Percentiles rank a stretch among this genome's conserved stretches.
Evolutionary conservation across 169 alveolate genomes (phyloP).

Genomic region (Babesia ovis): DNA sequence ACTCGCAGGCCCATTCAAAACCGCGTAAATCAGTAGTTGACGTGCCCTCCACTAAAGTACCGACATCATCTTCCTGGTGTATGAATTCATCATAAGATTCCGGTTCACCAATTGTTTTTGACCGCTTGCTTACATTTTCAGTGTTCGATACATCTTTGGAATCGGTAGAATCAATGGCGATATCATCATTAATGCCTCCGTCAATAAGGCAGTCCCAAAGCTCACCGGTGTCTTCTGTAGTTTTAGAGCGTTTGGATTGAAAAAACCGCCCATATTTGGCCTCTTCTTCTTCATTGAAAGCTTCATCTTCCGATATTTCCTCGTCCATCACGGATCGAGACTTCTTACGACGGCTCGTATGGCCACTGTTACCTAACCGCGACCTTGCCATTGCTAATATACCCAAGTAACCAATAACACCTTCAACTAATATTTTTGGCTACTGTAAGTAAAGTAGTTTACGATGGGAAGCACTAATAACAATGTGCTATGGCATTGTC

Average conservation of each 20-base stretch:
- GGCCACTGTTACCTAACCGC: neutral
- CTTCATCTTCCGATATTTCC: conserved; percentile 62
- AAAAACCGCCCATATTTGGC: conserved; percentile 41
- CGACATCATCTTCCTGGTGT: conserved; percentile 49
- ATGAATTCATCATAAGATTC: conserved; percentile 2
- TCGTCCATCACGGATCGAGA: conserved; percentile 16
- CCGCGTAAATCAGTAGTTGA: neutral
- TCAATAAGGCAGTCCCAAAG: conserved; percentile 57
- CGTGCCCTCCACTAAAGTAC: conserved; percentile 17
- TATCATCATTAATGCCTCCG: neutral
- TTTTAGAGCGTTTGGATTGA: conserved; percentile 12
- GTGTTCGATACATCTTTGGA: neutral
- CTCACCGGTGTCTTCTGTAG: conserved; percentile 42
- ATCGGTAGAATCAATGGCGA: neutral
- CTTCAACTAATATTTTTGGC: neutral
- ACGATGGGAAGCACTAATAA: too few species aligned
- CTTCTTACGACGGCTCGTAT: conserved; percentile 12
- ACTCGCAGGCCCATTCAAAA: conserved; percentile 38
- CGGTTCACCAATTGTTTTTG: neutral
- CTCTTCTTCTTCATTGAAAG: conserved; percentile 34
- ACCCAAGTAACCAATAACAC: neutral
- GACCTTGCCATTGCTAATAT: conserved; percentile 20
- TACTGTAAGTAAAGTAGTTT: too few species aligned
- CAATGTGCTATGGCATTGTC: too few species aligned
- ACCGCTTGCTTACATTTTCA: neutral